phyloP scores from a whole-genome alignment of 352 stramenopile genomes.

The Phytophthora capsici region DNA sequence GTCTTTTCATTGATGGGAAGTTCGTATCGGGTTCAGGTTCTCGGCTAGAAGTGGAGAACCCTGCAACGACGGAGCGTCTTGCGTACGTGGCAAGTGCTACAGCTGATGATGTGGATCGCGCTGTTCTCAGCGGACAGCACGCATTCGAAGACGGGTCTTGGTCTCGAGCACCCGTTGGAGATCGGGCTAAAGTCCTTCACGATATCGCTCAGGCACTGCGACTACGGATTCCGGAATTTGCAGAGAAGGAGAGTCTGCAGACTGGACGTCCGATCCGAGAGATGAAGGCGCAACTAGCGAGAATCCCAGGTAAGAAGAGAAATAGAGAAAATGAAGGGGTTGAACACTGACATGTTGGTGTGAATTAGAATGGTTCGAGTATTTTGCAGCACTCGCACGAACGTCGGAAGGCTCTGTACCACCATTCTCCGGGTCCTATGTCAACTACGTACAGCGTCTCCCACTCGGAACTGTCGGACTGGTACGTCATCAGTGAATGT shows the following conservation, averaged over 20 bases:
- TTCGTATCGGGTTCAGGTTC: conserved; percentile 37
- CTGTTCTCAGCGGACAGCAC: conserved; percentile 36
- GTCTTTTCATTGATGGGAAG: conserved; percentile 53
- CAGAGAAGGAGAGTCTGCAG: conserved; percentile 63
- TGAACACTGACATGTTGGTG: conserved; percentile 1
- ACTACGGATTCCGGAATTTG: conserved; percentile 49
- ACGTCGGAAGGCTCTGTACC: conserved; percentile 70
- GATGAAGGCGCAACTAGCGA: conserved; percentile 58
- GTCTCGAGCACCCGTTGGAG: conserved; percentile 34
- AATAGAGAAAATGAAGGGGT: neutral
- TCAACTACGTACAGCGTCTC: conserved; percentile 63
- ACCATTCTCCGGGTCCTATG: conserved; percentile 61
- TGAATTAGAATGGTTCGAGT: conserved; percentile 79
- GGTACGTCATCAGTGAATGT: conserved; percentile 18
- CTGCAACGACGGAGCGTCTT: conserved; percentile 50
- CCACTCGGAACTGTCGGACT: conserved; percentile 69
- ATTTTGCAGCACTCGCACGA: conserved; percentile 76
- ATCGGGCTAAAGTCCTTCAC: conserved; percentile 51
- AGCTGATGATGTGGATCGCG: conserved; percentile 41
- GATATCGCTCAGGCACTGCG: conserved; percentile 47
- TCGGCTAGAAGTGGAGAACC: conserved; percentile 52
- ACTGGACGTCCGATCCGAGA: conserved; percentile 70
- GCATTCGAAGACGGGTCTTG: conserved; percentile 47
- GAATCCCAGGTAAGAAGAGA: conserved; percentile 39
- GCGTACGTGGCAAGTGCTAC: conserved; percentile 45